A percentile compares a stretch with the other conserved stretches of the same genome.
Evolutionary conservation across 305 asterid species (phyloP).

Genomic region (Fraxinus latifolia): DNA sequence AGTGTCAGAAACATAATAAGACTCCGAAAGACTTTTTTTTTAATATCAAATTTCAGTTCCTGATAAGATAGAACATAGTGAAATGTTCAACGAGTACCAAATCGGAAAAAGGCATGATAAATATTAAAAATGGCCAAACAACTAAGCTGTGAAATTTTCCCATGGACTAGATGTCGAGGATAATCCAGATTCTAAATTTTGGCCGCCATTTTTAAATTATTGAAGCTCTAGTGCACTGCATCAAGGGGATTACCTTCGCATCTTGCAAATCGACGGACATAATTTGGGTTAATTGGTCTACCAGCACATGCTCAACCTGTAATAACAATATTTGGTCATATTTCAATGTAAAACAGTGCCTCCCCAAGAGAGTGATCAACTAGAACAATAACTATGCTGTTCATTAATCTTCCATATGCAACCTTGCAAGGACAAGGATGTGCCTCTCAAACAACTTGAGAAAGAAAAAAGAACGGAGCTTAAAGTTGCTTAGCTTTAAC

Average conservation of each 20-base stretch:
- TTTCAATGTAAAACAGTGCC: slow-evolving; percentile 21
- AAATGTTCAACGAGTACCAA: neutral
- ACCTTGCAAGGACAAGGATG: slow-evolving; percentile 11
- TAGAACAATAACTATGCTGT: slow-evolving; percentile 8
- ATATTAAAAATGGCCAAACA: neutral
- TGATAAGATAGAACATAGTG: neutral
- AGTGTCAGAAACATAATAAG: neutral
- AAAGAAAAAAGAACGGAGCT: slow-evolving; percentile 1
- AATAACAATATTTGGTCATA: slow-evolving; percentile 27
- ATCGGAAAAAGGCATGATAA: neutral
- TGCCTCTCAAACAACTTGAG: slow-evolving; percentile 1
- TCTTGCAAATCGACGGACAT: slow-evolving; percentile 83
- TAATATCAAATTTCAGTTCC: neutral
- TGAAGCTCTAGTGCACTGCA: slow-evolving; percentile 12
- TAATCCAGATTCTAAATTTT: slow-evolving; percentile 12
- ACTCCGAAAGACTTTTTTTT: neutral
- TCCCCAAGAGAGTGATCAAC: slow-evolving; percentile 8
- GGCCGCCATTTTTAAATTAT: neutral
- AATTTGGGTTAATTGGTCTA: slow-evolving; percentile 83
- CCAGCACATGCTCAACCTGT: slow-evolving; percentile 96
- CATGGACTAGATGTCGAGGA: slow-evolving; percentile 4
- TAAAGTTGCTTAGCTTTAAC: slow-evolving; percentile 19
- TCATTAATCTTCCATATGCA: slow-evolving; percentile 13
- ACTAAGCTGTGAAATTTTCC: neutral
- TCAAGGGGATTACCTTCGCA: slow-evolving; percentile 61